Percentiles rank a stretch among this genome's conserved stretches.
These are phyloP conservation scores for Saccharomycopsis sp. DNA, from an alignment of 805 yeast genomes.

Conservation along the genomic window DNA sequence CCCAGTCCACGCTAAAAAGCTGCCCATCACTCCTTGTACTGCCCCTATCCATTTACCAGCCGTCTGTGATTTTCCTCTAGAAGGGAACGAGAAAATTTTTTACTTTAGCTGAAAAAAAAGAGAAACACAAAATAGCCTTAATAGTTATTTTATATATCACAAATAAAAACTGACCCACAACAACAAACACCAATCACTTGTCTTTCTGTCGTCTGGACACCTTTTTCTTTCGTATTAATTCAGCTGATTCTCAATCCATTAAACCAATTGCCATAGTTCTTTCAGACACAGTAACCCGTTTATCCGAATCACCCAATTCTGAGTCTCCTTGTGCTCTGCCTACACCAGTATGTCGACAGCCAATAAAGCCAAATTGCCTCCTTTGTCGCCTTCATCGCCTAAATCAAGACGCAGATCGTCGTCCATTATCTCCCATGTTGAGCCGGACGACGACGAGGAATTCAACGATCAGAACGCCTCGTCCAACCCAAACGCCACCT, in stretches of 20 bases:
- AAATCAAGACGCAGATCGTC: slow-evolving; percentile 68
- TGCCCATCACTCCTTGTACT: not conserved
- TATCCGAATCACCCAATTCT: too few relatives aligned
- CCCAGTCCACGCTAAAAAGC: not conserved
- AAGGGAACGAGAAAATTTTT: not conserved
- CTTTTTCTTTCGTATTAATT: too few relatives aligned
- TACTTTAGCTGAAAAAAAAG: not conserved
- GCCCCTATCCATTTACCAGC: too few relatives aligned
- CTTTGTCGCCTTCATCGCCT: slow-evolving; percentile 13
- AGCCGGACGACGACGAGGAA: slow-evolving; percentile 87
- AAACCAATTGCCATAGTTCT: too few relatives aligned
- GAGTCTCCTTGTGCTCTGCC: too few relatives aligned
- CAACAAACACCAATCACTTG: too few relatives aligned
- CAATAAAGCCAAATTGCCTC: not conserved
- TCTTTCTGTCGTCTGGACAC: too few relatives aligned
- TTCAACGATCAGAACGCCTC: slow-evolving; percentile 84
- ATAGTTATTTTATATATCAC: too few relatives aligned
- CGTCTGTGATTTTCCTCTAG: not conserved
- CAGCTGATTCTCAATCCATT: too few relatives aligned
- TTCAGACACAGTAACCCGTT: too few relatives aligned
- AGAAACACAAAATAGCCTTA: not conserved
- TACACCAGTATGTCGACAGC: not conserved
- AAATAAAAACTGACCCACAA: too few relatives aligned
- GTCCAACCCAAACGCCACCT: slow-evolving; percentile 87
- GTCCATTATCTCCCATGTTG: slow-evolving; percentile 83